Evolutionary conservation across 1,139 yeast genomes (phyloP), one percentile per base, ranked within the genome.

Genomic region (Hemisphaericaspora subhashii): DNA sequence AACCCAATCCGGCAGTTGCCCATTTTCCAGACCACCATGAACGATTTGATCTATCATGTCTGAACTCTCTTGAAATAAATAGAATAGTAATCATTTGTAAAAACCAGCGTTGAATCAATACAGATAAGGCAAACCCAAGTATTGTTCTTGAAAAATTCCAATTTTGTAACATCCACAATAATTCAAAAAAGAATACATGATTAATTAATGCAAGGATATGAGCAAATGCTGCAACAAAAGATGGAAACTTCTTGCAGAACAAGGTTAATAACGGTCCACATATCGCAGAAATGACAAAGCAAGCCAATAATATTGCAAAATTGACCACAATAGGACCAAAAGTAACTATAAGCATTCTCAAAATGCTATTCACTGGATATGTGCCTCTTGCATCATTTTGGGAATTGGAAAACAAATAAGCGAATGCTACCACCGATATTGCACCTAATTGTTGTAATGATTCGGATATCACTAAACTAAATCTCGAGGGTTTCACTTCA

Each of bases 1-100:
- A 72, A 0, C 83, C 82, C 11, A 78, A 55, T 0, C 77, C 78
- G 0, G 82, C 68, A 1, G 69, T 66, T 4, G 73, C 46, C 86
- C 86, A 81, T 46, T 71, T 75, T 0, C 86, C 86, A 3, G 83
- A 76, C 86, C 86, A 81, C 86, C 85, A 81, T 0, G 83, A 79
- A 34, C 63, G 60, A 44, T 78, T 80, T 0, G 77, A 56, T 39
- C 66, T 63, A 41, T 75, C 81, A 40, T 74, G 74, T 36, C 66
- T 64, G 39, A 71, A 66, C 47, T 80, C 86, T 35, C 76, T 67
- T 2, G 77, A 68, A 30, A 79, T 55, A 10, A 77, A 57, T 1
- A 66, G 33, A 0, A 68, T 60, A 1, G 65, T 69, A 1, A 72
- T 40, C 2, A 67, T 36, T 41, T 68, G 70, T 48, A 78, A 67